Conservation (phyloP, 2,329 filamentous ascomycete genomes). For the Ophiostoma ips region DNA sequence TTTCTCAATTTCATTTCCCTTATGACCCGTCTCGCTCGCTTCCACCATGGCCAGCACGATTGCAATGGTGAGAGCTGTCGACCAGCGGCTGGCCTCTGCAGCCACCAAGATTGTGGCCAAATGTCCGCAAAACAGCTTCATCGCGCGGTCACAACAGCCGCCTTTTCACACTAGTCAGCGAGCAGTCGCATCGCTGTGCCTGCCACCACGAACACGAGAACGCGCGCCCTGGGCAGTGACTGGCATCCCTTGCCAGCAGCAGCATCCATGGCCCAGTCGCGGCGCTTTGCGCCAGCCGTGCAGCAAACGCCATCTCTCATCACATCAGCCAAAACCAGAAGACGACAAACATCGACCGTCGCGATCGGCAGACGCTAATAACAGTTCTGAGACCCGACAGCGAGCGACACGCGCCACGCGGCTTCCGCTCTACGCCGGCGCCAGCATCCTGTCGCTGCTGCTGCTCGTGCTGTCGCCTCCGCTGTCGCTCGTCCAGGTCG, state of each 20-base stretch:
- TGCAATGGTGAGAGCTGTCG: not conserved
- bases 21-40: too few species aligned
- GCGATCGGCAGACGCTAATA: too few species aligned
- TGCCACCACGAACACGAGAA: too few species aligned
- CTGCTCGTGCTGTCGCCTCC: conserved; percentile 8
- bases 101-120: not conserved
- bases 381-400: not conserved
- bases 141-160: too few species aligned
- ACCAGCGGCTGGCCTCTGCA: not conserved
- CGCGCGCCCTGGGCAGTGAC: too few species aligned
- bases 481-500: not conserved
- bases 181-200: too few species aligned
- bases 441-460: conserved; percentile 7
- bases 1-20: not conserved
- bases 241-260: too few species aligned
- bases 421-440: conserved; percentile 7
- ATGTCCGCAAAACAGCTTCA: not conserved
- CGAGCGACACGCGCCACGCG: not conserved
- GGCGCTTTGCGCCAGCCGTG: too few species aligned
- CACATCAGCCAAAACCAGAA: too few species aligned
- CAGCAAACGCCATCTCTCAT: too few species aligned
- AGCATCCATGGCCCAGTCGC: too few species aligned
- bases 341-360: too few species aligned
- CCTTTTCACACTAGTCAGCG: not conserved
- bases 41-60: not conserved